Conservation (phyloP, 2,329 filamentous ascomycete species). For the Neofusicoccum sp. region DNA sequence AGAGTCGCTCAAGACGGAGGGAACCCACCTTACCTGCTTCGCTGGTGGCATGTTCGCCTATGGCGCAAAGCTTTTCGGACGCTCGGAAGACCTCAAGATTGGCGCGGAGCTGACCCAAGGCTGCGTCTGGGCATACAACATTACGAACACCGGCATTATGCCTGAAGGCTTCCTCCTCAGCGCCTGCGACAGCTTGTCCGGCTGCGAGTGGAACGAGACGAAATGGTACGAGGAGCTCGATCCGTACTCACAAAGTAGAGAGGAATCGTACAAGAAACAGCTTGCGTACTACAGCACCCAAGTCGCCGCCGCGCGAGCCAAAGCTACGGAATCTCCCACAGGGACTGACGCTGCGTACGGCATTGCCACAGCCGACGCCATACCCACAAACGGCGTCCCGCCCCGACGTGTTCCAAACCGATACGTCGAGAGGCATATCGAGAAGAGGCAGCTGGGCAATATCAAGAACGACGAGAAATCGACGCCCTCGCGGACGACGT, state of each 20-base stretch:
- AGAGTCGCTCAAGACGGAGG: conserved; percentile 33
- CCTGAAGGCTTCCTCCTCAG: conserved; percentile 58
- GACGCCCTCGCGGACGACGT: conserved; percentile 12
- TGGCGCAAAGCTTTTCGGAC: conserved; percentile 60
- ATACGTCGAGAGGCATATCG: not conserved
- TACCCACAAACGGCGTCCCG: not conserved
- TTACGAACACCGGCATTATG: conserved; percentile 58
- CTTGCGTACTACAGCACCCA: conserved; percentile 37
- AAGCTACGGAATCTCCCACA: conserved; percentile 27
- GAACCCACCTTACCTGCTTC: conserved; percentile 68
- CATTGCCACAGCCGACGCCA: conserved; percentile 20
- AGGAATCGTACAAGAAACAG: conserved; percentile 28
- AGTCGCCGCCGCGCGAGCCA: conserved; percentile 31
- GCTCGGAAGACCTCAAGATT: conserved; percentile 53
- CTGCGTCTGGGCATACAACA: conserved; percentile 62
- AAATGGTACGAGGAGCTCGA: conserved; percentile 42
- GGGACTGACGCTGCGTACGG: conserved; percentile 18
- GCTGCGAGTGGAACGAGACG: conserved; percentile 48
- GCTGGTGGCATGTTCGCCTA: conserved; percentile 69
- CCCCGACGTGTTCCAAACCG: not conserved
- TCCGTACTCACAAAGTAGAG: conserved; percentile 30
- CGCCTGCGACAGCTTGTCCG: conserved; percentile 43
- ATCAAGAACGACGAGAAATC: conserved; percentile 15
- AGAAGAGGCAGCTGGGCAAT: conserved; percentile 21
- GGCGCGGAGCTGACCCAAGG: conserved; percentile 61